Base-by-base conservation (phyloP, 768 basidiomycete species). In the Pilatotrama ljubarskyi region DNA sequence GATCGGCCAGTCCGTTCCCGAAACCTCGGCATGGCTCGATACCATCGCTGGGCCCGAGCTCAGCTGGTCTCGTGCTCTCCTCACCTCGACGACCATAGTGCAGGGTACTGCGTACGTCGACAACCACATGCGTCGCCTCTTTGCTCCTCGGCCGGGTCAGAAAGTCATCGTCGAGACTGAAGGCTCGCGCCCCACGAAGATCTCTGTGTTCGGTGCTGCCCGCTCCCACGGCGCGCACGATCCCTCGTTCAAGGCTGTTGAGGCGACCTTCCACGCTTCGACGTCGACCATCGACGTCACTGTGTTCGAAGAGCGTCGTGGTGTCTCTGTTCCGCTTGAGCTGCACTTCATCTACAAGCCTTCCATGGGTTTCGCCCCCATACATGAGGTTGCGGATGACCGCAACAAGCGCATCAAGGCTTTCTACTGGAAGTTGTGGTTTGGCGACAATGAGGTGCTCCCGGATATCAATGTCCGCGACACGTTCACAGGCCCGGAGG, bases 361-460 rank as follows among this genome's bases (percentile, higher is more conserved):
- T 6, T 85, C 90, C 7, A 87, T 87, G 76, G 93, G 93, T 41
- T 97, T 82, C 62, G 89, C 91, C 2, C 95, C 97, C 22, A 94
- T 99, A 65, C 95, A 96, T 69, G 97, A 98, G 72, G 76, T 96
- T 58, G 83, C 86, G 5, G 80, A 82, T 9, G 91, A 83, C 61
- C 87, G 95, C 66, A 98, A 96, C 77, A 80, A 79, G 55, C 85
- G 91, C 62, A 95, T 98, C 78, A 98, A 97, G 77, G 85, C 90
- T 67, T 98, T 98, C 72, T 99, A 99, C 79, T 99, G 97, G 97
- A 88, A 88, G 72, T 76, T 98, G 35, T 98, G 97, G 97, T 96
- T 94, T 72, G 95, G 97, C 37, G 93, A 94, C 69, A 79, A 91
- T 61, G 83, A 89, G 66, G 73, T 72, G 1, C 80, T 98, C 24